These are phyloP conservation scores for Elaeis oleifera DNA, from an alignment of 202 grass and related monocot species.

Conservation along the genomic window DNA sequence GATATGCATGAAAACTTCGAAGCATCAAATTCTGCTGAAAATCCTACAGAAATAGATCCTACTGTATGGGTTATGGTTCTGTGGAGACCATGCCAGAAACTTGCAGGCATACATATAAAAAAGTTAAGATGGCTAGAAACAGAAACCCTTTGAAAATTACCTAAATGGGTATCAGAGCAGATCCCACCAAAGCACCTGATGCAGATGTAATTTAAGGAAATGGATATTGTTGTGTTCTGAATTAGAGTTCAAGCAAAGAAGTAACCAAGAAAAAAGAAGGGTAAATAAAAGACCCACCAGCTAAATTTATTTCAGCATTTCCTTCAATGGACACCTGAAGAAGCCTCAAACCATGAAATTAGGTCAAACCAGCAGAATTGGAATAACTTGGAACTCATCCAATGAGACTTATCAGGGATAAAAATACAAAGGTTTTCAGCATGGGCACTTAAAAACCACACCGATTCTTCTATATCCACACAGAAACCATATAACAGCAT, in stretches of 20 bases:
- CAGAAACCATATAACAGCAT: background rate
- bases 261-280: background rate
- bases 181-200: background rate
- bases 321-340: too few relatives aligned
- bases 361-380: too few relatives aligned
- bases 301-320: too few relatives aligned
- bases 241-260: background rate
- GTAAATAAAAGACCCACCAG: too few relatives aligned
- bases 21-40: slow-evolving; percentile 35
- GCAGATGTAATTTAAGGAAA: background rate
- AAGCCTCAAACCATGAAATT: too few relatives aligned
- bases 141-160: slow-evolving; percentile 17
- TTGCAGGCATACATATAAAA: slow-evolving; percentile 1
- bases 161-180: background rate
- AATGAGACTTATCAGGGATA: background rate
- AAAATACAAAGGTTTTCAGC: too few relatives aligned
- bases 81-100: slow-evolving; percentile 11
- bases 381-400: background rate
- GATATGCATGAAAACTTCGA: slow-evolving; percentile 1
- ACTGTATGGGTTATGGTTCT: background rate
- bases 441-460: too few relatives aligned
- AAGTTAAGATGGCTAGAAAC: slow-evolving; percentile 2
- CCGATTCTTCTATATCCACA: too few relatives aligned
- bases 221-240: background rate
- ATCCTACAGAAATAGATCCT: slow-evolving; percentile 22